These are phyloP conservation scores for Cercospora sesami DNA, from an alignment of 2,329 filamentous ascomycete species.

Conservation along the genomic window DNA sequence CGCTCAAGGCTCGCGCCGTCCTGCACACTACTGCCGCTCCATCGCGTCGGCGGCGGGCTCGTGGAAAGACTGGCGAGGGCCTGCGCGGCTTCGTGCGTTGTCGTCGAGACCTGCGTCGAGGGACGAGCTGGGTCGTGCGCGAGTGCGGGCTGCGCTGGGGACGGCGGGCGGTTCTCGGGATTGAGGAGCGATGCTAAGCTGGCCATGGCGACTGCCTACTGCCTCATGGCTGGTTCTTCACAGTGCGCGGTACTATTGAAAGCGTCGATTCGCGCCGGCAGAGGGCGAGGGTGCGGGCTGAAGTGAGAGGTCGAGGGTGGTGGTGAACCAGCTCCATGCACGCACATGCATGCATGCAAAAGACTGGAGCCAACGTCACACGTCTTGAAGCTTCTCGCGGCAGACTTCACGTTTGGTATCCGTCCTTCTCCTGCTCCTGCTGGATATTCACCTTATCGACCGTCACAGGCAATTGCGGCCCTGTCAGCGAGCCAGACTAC, in stretches of 20 bases:
- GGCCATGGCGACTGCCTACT: constrained; percentile 26
- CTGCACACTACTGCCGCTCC: constrained; percentile 7
- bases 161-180: constrained; percentile 32
- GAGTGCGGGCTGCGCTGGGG: constrained; percentile 23
- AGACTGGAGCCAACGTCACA: not conserved
- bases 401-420: not conserved
- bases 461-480: not conserved
- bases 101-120: constrained; percentile 8
- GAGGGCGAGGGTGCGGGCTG: not conserved
- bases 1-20: constrained; percentile 15
- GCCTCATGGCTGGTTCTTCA: not conserved
- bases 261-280: not conserved
- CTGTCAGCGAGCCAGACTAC: not conserved
- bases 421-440: not conserved
- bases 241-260: not conserved
- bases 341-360: not conserved
- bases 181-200: constrained; percentile 42
- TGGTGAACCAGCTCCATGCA: not conserved
- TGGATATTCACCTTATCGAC: not conserved
- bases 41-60: constrained; percentile 30
- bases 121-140: constrained; percentile 24
- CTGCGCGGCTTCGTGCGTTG: constrained; percentile 41
- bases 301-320: not conserved
- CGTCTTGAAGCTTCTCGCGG: not conserved
- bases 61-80: constrained; percentile 37